A percentile compares a stretch with the other conserved stretches of the same genome.
Conservation (phyloP, 345 rosid species). For the Ceriops tagal region DNA sequence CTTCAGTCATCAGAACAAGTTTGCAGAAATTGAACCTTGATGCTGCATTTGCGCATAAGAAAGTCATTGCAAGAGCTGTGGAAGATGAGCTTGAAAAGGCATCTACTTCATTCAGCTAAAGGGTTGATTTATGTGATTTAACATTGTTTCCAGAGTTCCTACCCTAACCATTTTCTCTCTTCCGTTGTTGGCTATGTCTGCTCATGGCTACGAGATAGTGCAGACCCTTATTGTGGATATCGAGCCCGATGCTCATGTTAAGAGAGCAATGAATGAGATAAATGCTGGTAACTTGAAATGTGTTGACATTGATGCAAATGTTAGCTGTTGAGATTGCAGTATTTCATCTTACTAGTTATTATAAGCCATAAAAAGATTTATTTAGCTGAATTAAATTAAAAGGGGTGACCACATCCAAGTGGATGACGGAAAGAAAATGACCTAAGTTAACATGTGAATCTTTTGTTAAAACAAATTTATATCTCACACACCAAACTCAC, state of each 20-base stretch:
- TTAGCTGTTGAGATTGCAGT: no score
- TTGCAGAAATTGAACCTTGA: slow-evolving; percentile 6
- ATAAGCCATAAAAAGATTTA: no score
- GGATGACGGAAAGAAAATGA: no score
- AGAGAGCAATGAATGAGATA: slow-evolving; percentile 27
- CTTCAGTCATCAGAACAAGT: slow-evolving; percentile 11
- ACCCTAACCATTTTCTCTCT: neutral
- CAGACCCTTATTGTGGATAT: slow-evolving; percentile 17
- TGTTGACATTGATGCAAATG: neutral
- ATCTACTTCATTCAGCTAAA: neutral
- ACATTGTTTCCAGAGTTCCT: neutral
- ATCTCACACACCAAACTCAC: no score
- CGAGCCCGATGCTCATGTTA: slow-evolving; percentile 14
- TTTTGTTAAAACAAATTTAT: no score
- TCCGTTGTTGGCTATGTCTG: slow-evolving; percentile 18
- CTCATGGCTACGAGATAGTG: slow-evolving; percentile 21
- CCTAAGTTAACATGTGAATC: no score
- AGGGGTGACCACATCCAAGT: no score
- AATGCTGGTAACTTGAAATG: slow-evolving; percentile 15
- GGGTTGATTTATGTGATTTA: no score
- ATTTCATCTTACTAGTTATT: no score
- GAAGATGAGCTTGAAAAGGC: slow-evolving; percentile 12
- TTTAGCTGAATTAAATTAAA: no score
- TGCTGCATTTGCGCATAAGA: slow-evolving; percentile 7
- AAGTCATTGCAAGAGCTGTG: slow-evolving; percentile 8